These are phyloP conservation scores for Neofusicoccum laricinum DNA, from an alignment of 2,329 filamentous ascomycete genomes.

Conservation along the genomic window DNA sequence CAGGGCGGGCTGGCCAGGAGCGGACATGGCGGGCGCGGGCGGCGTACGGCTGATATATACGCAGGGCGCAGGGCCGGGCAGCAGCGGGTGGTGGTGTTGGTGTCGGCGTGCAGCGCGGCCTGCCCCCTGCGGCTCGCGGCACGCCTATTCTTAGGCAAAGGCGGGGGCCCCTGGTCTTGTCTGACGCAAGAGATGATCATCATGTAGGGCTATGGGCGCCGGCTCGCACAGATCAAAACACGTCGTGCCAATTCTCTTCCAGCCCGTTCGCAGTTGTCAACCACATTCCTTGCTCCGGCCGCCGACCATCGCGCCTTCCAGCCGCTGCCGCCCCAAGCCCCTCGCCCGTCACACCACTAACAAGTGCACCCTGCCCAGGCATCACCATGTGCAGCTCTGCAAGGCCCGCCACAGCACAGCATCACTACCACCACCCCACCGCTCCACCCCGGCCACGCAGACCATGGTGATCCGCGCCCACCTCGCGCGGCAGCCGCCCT, in stretches of 20 bases:
- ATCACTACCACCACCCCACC: constrained; percentile 12
- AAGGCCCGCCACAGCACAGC: constrained; percentile 8
- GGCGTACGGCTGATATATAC: constrained; percentile 9
- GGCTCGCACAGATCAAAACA: constrained; percentile 3
- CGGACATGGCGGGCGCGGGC: constrained; percentile 19
- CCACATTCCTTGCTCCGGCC: constrained; percentile 11
- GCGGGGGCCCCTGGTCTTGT: not conserved
- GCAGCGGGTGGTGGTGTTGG: not conserved
- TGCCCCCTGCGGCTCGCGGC: not conserved
- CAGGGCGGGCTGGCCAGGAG: constrained; percentile 52
- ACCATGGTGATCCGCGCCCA: constrained; percentile 17
- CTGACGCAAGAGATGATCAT: not conserved
- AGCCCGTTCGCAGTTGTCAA: not conserved
- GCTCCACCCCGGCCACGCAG: constrained; percentile 15
- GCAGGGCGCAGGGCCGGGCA: not conserved
- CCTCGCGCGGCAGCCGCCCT: constrained; percentile 12
- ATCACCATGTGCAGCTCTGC: constrained; percentile 24
- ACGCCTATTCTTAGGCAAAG: not conserved
- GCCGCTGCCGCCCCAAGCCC: not conserved
- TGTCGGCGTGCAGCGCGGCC: not conserved
- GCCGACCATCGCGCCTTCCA: constrained; percentile 9
- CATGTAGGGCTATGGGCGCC: not conserved
- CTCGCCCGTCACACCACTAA: constrained; percentile 1
- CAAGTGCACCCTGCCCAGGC: not conserved
- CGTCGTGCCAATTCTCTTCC: constrained; percentile 6